A percentile compares a stretch with the other conserved stretches of the same genome.
Evolutionary conservation across 306 rosid genomes (phyloP).

Genomic region (cucumber (Cucumis sativus)): Cucumber_9930_V3 NC_026657.2:37986501-37987000

Average conservation of each 20-base stretch:
- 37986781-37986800: conserved; percentile 79
- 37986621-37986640: neutral
- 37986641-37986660: neutral
- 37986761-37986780: neutral
- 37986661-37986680: neutral
- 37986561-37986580: neutral
- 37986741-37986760: neutral
- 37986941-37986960: conserved; percentile 47
- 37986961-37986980: conserved; percentile 61
- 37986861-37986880: conserved; percentile 97
- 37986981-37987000: conserved; percentile 75
- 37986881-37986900: conserved; percentile 60
- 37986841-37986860: conserved; percentile 99
- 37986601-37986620: neutral
- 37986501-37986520: neutral
- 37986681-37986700: neutral
- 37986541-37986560: neutral
- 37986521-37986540: neutral
- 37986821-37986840: conserved; percentile 82
- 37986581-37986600: neutral
- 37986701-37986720: neutral
- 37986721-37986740: neutral
- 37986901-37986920: conserved; percentile 43
- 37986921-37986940: conserved; percentile 27
- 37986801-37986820: conserved; percentile 80